These are phyloP conservation scores for Pythium sp. DNA, from an alignment of 352 stramenopile species.

Conservation along the genomic window DNA sequence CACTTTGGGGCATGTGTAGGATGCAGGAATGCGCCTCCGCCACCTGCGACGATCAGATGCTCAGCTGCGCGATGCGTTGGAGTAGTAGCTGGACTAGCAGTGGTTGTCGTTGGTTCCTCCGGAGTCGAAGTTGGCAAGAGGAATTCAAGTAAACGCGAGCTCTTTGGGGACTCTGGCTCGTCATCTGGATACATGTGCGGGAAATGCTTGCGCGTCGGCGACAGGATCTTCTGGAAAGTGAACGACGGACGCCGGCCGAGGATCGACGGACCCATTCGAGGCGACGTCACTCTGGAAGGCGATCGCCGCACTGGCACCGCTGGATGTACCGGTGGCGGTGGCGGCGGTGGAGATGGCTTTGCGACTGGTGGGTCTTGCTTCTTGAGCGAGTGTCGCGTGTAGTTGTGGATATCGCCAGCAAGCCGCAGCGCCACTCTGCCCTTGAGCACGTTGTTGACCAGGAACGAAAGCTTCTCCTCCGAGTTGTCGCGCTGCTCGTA, in stretches of 20 bases:
- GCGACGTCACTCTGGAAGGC: conserved; percentile 13
- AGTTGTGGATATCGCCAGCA: conserved; percentile 93
- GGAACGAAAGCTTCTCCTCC: conserved; percentile 74
- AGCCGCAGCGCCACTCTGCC: conserved; percentile 74
- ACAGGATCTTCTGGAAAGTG: conserved; percentile 24
- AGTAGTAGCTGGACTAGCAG: neutral
- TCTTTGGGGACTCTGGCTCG: conserved; percentile 5
- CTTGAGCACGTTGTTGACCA: conserved; percentile 74
- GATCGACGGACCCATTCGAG: conserved; percentile 11
- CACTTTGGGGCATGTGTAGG: conserved; percentile 80
- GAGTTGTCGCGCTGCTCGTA: conserved; percentile 76
- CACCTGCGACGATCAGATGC: conserved; percentile 87
- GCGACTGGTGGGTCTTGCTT: neutral
- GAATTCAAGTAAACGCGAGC: neutral
- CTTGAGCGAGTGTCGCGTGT: conserved; percentile 80
- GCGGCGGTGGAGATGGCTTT: neutral
- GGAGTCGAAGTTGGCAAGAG: neutral
- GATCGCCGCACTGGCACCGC: neutral
- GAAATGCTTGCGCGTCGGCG: conserved; percentile 71
- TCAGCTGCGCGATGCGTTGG: conserved; percentile 26
- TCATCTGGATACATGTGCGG: conserved; percentile 64
- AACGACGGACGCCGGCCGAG: conserved; percentile 15
- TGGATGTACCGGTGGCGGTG: neutral
- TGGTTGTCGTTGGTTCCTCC: conserved; percentile 8
- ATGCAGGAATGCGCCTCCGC: conserved; percentile 88